A percentile compares a stretch with the other conserved stretches of the same genome.
Evolutionary conservation across 805 yeast species (phyloP).

Genomic region (Candida xiaguanensis): DNA sequence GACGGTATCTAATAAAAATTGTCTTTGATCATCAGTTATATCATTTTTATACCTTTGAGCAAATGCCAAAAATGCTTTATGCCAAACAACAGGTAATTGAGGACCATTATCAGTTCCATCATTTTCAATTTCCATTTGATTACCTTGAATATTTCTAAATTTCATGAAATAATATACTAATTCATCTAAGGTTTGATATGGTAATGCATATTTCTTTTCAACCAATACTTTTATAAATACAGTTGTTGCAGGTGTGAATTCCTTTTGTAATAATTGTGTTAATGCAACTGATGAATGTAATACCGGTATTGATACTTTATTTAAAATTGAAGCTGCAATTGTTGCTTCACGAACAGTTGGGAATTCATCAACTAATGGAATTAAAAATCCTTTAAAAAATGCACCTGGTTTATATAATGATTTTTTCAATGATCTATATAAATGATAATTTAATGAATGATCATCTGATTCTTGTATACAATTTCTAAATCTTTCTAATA

Average conservation of each 20-base stretch:
- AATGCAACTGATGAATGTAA: slow-evolving; percentile 96
- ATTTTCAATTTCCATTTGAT: slow-evolving; percentile 32
- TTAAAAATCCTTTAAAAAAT: slow-evolving; percentile 91
- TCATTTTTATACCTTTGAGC: slow-evolving; percentile 97
- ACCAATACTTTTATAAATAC: slow-evolving; percentile 84
- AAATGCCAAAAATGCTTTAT: slow-evolving; percentile 89
- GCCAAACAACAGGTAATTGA: slow-evolving; percentile 92
- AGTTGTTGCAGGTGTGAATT: slow-evolving; percentile 83
- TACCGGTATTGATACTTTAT: slow-evolving; percentile 89
- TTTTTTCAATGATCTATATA: slow-evolving; percentile 88
- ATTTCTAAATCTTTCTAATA: slow-evolving; percentile 68
- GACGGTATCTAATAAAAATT: slow-evolving; percentile 83
- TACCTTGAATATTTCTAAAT: slow-evolving; percentile 63
- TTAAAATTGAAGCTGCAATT: slow-evolving; percentile 86
- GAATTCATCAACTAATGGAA: slow-evolving; percentile 84
- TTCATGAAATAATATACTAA: slow-evolving; percentile 91
- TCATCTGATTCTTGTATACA: slow-evolving; percentile 71
- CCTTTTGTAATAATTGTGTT: slow-evolving; percentile 72
- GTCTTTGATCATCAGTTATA: slow-evolving; percentile 98
- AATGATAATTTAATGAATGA: slow-evolving; percentile 83
- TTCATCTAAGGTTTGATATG: slow-evolving; percentile 93
- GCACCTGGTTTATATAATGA: slow-evolving; percentile 96
- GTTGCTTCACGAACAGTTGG: slow-evolving; percentile 93
- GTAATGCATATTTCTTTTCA: slow-evolving; percentile 94
- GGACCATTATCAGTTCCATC: slow-evolving; percentile 42